Evolutionary conservation across 2,329 filamentous ascomycete species (phyloP).

Genomic region (Ophiostoma populinum): DNA sequence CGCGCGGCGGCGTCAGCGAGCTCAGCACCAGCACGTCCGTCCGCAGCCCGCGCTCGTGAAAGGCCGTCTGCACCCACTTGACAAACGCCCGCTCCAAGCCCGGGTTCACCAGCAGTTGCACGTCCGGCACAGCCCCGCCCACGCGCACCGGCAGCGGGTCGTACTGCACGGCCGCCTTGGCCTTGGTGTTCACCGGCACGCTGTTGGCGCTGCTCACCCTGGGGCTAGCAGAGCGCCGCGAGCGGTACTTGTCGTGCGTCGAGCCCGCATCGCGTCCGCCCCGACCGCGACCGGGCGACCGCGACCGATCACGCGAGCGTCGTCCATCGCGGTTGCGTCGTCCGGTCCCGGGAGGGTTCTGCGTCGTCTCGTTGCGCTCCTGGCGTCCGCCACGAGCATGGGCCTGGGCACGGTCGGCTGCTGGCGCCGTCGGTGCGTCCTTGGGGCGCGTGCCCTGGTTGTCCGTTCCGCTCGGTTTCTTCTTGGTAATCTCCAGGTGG

Average conservation of each 20-base stretch:
- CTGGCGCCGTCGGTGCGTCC: too few species aligned
- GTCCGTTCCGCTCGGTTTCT: background rate
- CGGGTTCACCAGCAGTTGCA: conserved; percentile 71
- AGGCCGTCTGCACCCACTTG: conserved; percentile 61
- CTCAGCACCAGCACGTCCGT: conserved; percentile 68
- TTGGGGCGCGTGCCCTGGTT: too few species aligned
- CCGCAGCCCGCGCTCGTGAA: conserved; percentile 52
- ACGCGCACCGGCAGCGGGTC: conserved; percentile 29
- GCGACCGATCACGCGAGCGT: conserved; percentile 42
- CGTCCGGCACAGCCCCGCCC: conserved; percentile 65
- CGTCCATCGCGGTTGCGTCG: conserved; percentile 16
- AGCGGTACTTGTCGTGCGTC: conserved; percentile 34
- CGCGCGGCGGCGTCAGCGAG: conserved; percentile 51
- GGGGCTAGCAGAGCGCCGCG: conserved; percentile 50
- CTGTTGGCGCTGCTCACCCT: background rate
- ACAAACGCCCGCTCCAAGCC: conserved; percentile 68
- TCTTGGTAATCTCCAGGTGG: conserved; percentile 46
- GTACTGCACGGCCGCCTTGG: conserved; percentile 20
- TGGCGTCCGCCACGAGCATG: too few species aligned
- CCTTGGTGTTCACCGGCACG: conserved; percentile 13
- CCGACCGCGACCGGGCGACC: conserved; percentile 48
- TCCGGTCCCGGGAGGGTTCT: too few species aligned
- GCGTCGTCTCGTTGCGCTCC: too few species aligned
- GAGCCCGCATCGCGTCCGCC: too few species aligned
- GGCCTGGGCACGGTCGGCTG: too few species aligned